phyloP scores from a whole-genome alignment of 1,284 basidiomycete species.

The Marasmius tenuissimus region DNA sequence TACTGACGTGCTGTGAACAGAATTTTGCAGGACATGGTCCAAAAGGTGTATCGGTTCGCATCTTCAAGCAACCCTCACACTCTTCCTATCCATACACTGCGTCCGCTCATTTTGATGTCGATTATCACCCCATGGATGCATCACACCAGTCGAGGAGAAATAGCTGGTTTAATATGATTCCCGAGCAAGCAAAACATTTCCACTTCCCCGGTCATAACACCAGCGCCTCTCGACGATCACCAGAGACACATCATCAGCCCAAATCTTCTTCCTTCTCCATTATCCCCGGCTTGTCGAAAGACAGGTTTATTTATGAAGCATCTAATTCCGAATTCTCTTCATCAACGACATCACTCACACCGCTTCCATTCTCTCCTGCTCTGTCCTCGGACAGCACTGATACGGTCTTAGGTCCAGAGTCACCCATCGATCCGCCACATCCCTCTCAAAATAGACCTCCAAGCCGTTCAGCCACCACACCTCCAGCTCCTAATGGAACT shows the following conservation, averaged over 20 bases:
- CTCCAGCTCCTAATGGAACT: slow-evolving; percentile 1
- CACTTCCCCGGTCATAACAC: background rate
- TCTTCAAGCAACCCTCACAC: slow-evolving; percentile 47
- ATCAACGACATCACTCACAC: slow-evolving; percentile 29
- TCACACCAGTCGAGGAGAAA: background rate
- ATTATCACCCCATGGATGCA: slow-evolving; percentile 26
- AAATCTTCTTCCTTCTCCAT: slow-evolving; percentile 28
- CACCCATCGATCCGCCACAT: slow-evolving; percentile 22
- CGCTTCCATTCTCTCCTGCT: slow-evolving; percentile 45
- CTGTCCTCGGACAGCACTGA: slow-evolving; percentile 51
- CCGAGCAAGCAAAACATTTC: background rate
- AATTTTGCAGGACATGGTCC: slow-evolving; percentile 32
- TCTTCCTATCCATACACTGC: slow-evolving; percentile 36
- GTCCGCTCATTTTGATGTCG: slow-evolving; percentile 41
- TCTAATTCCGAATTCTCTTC: slow-evolving; percentile 45
- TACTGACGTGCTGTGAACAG: slow-evolving; percentile 18
- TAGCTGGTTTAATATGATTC: background rate
- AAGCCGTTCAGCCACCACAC: slow-evolving; percentile 16
- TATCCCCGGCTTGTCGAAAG: slow-evolving; percentile 40
- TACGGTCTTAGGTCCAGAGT: slow-evolving; percentile 34
- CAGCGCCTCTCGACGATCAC: background rate
- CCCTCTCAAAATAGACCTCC: slow-evolving; percentile 6
- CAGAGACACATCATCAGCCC: background rate
- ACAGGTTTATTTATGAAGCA: slow-evolving; percentile 60
- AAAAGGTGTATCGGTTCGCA: slow-evolving; percentile 48